Evolutionary conservation across 2,329 filamentous ascomycete genomes (phyloP).

Genomic region (Chrysosphaeria jannelii): DNA sequence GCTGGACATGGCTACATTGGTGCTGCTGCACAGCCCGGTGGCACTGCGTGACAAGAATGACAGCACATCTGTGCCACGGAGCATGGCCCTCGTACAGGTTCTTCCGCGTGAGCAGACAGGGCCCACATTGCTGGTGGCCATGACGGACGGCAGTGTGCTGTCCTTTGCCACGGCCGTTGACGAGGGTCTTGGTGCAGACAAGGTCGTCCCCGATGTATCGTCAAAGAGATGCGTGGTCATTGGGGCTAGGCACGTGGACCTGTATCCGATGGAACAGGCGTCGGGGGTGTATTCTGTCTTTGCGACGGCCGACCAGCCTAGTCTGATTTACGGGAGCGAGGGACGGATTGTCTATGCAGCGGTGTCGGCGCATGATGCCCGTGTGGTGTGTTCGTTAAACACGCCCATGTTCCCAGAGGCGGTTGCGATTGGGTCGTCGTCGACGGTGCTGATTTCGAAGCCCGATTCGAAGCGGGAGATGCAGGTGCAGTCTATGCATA

Average conservation of each 20-base stretch:
- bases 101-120: slow-evolving; percentile 25
- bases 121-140: slow-evolving; percentile 60
- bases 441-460: slow-evolving; percentile 46
- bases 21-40: slow-evolving; percentile 29
- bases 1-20: slow-evolving; percentile 33
- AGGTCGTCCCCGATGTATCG: no score
- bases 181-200: slow-evolving; percentile 37
- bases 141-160: slow-evolving; percentile 76
- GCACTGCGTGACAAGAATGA: slow-evolving; percentile 27
- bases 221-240: slow-evolving; percentile 63
- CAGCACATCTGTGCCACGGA: slow-evolving; percentile 51
- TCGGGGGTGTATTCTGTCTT: slow-evolving; percentile 53
- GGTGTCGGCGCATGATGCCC: slow-evolving; percentile 65
- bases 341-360: slow-evolving; percentile 77
- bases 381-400: slow-evolving; percentile 57
- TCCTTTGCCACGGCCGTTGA: slow-evolving; percentile 41
- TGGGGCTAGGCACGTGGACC: slow-evolving; percentile 55
- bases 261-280: slow-evolving; percentile 45
- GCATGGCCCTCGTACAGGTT: slow-evolving; percentile 51
- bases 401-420: slow-evolving; percentile 51
- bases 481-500: slow-evolving; percentile 51
- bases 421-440: slow-evolving; percentile 50
- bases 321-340: slow-evolving; percentile 70
- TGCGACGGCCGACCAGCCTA: slow-evolving; percentile 79
- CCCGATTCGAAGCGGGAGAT: slow-evolving; percentile 69